A percentile compares a stretch with the other conserved stretches of the same genome.
Evolutionary conservation across 2,329 filamentous ascomycete genomes (phyloP).

Genomic region (Nothophaeocryptopus gaeumannii): DNA sequence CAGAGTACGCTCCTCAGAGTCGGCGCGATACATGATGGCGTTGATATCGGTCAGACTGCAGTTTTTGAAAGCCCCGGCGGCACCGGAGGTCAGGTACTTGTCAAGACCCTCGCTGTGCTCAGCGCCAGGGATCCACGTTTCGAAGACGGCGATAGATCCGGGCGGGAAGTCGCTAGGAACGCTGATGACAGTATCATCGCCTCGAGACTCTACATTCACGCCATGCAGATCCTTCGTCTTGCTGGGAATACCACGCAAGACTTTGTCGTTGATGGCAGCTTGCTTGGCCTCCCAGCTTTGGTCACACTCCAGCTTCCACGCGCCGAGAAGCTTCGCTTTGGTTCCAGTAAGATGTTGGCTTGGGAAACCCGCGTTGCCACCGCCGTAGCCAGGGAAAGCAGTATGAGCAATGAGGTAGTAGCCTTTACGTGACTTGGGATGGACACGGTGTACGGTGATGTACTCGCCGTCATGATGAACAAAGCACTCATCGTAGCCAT

Average conservation of each 20-base stretch:
- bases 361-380: constrained; percentile 75
- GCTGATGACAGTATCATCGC: constrained; percentile 72
- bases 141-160: constrained; percentile 89
- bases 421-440: constrained; percentile 86
- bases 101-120: constrained; percentile 83
- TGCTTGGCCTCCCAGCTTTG: constrained; percentile 66
- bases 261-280: constrained; percentile 64
- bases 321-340: constrained; percentile 78
- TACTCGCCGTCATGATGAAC: constrained; percentile 96
- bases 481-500: constrained; percentile 91
- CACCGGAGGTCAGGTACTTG: constrained; percentile 79
- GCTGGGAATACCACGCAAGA: constrained; percentile 79
- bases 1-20: constrained; percentile 79
- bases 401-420: constrained; percentile 96
- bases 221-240: constrained; percentile 71
- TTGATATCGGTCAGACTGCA: constrained; percentile 82
- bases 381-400: constrained; percentile 86
- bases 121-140: constrained; percentile 89
- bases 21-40: constrained; percentile 84
- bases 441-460: constrained; percentile 91
- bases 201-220: constrained; percentile 68
- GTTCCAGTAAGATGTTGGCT: constrained; percentile 80
- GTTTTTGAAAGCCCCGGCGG: constrained; percentile 71
- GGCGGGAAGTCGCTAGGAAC: constrained; percentile 83
- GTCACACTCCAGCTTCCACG: constrained; percentile 90